Evolutionary conservation across 129 eudicot genomes (phyloP).

Genomic region (Glebionis coronaria): DNA sequence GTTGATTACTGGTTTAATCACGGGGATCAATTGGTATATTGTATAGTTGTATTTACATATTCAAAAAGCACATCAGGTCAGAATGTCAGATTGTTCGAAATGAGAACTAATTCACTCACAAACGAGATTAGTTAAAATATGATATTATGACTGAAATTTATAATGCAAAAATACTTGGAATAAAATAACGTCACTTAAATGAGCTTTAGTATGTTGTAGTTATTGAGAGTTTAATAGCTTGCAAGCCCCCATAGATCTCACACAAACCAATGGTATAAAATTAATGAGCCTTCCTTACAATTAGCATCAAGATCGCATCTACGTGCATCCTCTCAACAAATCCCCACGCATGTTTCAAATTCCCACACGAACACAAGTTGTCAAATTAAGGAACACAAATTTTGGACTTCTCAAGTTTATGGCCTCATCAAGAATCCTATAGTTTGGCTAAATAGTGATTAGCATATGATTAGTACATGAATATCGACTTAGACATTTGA

Average conservation of each 20-base stretch:
- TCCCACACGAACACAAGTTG: constrained; percentile 34
- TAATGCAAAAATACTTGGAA: background rate
- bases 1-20: too few species aligned
- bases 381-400: constrained; percentile 19
- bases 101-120: too few species aligned
- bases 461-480: too few species aligned
- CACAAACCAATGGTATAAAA: constrained; percentile 39
- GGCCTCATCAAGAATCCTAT: constrained; percentile 4
- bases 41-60: too few species aligned
- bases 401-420: constrained; percentile 34
- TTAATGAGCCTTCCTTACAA: constrained; percentile 26
- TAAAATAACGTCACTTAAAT: background rate
- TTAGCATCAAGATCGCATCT: constrained; percentile 46
- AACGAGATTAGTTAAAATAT: too few species aligned
- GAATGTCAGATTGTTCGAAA: too few species aligned
- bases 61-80: too few species aligned
- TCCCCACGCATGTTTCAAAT: constrained; percentile 27
- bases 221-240: constrained; percentile 19
- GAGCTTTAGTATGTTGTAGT: background rate
- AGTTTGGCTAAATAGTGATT: too few species aligned
- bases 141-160: background rate
- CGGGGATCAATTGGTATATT: too few species aligned
- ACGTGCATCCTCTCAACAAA: constrained; percentile 39
- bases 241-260: constrained; percentile 44
- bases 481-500: too few species aligned